phyloP scores from a whole-genome alignment of 140 eudicot species.

The Cichorium intybus region DNA sequence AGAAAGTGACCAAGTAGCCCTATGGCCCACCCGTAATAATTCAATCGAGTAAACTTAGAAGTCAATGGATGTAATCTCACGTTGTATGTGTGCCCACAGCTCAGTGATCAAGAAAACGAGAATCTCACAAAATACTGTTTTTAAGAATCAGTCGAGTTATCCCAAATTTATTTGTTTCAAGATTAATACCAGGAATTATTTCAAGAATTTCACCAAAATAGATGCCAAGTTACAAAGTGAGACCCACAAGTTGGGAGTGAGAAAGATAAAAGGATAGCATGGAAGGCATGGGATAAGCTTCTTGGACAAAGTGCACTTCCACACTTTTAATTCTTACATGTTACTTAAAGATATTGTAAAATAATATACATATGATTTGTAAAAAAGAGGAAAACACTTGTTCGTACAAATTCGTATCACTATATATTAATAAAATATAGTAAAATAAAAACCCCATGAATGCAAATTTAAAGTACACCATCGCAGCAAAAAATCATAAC shows the following conservation, averaged over 20 bases:
- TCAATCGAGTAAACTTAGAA: conserved; percentile 1
- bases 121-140: too few species aligned
- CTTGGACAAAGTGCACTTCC: conserved; percentile 55
- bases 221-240: conserved; percentile 36
- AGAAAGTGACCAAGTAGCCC: conserved; percentile 8
- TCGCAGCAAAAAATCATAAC: conserved; percentile 34
- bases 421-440: conserved; percentile 2
- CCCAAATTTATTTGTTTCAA: not conserved
- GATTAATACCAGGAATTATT: conserved; percentile 5
- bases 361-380: conserved; percentile 25
- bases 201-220: conserved; percentile 13
- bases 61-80: too few species aligned
- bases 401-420: conserved; percentile 70
- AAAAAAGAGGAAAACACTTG: conserved; percentile 22
- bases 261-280: conserved; percentile 45
- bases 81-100: too few species aligned
- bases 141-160: not conserved
- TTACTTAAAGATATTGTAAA: conserved; percentile 47
- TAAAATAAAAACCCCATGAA: conserved; percentile 35
- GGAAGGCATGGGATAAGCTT: conserved; percentile 54
- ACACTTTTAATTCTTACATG: conserved; percentile 45
- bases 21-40: conserved; percentile 6
- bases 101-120: too few species aligned
- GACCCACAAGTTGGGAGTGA: conserved; percentile 41
- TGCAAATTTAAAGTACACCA: conserved; percentile 28